These are phyloP conservation scores for Wickerhamiella domercqiae DNA, from an alignment of 805 yeast species.

Conservation along the genomic window DNA sequence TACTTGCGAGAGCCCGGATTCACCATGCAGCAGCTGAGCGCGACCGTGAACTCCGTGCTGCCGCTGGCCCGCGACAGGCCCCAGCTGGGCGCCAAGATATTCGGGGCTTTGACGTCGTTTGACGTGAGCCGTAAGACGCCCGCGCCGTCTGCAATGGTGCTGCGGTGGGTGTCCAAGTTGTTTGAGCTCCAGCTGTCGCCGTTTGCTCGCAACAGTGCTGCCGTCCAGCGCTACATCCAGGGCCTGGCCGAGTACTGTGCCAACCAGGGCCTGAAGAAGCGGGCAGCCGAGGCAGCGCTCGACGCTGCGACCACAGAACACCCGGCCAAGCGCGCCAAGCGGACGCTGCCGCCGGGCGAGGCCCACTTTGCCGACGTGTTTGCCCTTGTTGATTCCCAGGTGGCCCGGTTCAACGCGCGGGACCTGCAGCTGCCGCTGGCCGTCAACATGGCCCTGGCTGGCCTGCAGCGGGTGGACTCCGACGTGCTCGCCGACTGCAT, in stretches of 20 bases:
- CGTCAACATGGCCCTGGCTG: slow-evolving; percentile 47
- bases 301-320: slow-evolving; percentile 15
- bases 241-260: slow-evolving; percentile 20
- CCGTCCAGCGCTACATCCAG: slow-evolving; percentile 20
- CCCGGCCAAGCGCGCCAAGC: slow-evolving; percentile 16
- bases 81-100: slow-evolving; percentile 36
- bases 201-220: slow-evolving; percentile 12
- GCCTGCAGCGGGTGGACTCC: slow-evolving; percentile 41
- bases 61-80: slow-evolving; percentile 54
- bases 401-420: slow-evolving; percentile 55
- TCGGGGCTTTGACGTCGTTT: slow-evolving; percentile 44
- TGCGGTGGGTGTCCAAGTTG: slow-evolving; percentile 14
- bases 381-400: slow-evolving; percentile 49
- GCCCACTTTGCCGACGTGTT: slow-evolving; percentile 45
- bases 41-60: slow-evolving; percentile 50
- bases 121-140: slow-evolving; percentile 25
- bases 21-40: slow-evolving; percentile 44
- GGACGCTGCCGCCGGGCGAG: slow-evolving; percentile 13
- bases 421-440: slow-evolving; percentile 50
- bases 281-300: slow-evolving; percentile 19
- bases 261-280: slow-evolving; percentile 18
- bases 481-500: slow-evolving; percentile 47
- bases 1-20: slow-evolving; percentile 29
- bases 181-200: slow-evolving; percentile 16
- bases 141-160: slow-evolving; percentile 15